Evolutionary conservation across 768 basidiomycete genomes (phyloP).

Genomic region (Tricholoma saponaceum): DNA sequence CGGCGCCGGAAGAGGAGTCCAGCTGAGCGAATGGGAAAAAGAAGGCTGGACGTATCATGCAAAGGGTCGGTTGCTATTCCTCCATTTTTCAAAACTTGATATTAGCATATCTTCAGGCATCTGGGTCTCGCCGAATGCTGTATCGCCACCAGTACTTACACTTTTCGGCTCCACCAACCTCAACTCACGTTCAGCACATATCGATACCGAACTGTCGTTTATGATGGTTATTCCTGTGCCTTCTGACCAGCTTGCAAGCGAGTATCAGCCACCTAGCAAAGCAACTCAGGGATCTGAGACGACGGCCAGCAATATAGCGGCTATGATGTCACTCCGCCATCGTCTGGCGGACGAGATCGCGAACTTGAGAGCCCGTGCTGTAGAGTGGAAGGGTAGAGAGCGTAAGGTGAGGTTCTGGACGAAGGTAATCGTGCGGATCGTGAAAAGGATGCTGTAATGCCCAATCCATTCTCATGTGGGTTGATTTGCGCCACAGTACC

Average conservation of each 20-base stretch:
- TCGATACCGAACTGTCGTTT: slow-evolving; percentile 92
- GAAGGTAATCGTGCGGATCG: slow-evolving; percentile 55
- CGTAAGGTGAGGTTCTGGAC: slow-evolving; percentile 62
- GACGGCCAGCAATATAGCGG: background rate
- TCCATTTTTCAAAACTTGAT: background rate
- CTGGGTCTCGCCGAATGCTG: slow-evolving; percentile 67
- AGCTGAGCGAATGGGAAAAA: slow-evolving; percentile 83
- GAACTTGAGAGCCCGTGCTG: slow-evolving; percentile 44
- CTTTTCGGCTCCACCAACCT: slow-evolving; percentile 95
- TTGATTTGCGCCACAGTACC: background rate
- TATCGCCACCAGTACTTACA: slow-evolving; percentile 59
- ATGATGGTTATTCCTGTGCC: slow-evolving; percentile 61
- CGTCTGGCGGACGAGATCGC: slow-evolving; percentile 52
- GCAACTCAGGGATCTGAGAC: background rate
- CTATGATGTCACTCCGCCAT: slow-evolving; percentile 33
- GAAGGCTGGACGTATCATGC: slow-evolving; percentile 98
- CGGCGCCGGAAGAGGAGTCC: slow-evolving; percentile 45
- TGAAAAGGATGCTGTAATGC: slow-evolving; percentile 64
- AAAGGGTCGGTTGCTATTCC: slow-evolving; percentile 60
- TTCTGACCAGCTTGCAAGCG: slow-evolving; percentile 27
- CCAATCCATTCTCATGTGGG: background rate
- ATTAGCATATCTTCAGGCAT: slow-evolving; percentile 48
- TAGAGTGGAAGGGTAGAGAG: slow-evolving; percentile 55
- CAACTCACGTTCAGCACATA: slow-evolving; percentile 83
- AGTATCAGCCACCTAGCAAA: background rate